phyloP scores from a whole-genome alignment of 208 protist genomes.

The Trypanosoma conorhini region DNA sequence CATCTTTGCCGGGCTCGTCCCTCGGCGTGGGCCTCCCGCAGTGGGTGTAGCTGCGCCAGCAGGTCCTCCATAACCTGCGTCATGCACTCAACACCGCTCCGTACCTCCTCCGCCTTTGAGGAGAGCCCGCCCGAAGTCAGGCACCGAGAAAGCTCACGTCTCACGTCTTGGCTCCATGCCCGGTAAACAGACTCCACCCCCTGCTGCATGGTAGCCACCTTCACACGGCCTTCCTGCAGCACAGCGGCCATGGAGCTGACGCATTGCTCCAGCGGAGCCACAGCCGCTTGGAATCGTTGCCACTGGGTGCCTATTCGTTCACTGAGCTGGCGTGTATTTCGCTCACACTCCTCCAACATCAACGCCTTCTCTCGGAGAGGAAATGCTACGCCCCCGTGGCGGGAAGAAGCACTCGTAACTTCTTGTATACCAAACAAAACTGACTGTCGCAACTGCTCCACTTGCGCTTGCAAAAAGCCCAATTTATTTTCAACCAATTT shows the following conservation, averaged over 20 bases:
- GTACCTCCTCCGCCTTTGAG: conserved; percentile 8
- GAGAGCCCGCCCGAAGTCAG: conserved; percentile 15
- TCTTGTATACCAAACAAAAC: conserved; percentile 20
- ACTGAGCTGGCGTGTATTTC: conserved; percentile 14
- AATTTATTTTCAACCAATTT: conserved; percentile 12
- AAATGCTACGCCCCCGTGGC: background rate
- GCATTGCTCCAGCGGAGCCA: conserved; percentile 29
- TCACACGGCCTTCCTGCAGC: conserved; percentile 28
- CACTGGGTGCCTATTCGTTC: conserved; percentile 19
- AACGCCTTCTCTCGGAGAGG: conserved; percentile 16
- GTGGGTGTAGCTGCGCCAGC: conserved; percentile 15
- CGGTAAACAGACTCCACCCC: conserved; percentile 27
- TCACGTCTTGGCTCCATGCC: conserved; percentile 36
- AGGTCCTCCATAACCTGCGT: conserved; percentile 22
- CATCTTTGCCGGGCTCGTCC: conserved; percentile 4
- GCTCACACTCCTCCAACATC: conserved; percentile 14
- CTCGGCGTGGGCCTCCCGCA: conserved; percentile 12
- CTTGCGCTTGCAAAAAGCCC: conserved; percentile 1
- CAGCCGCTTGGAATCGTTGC: conserved; percentile 23
- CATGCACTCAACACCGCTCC: conserved; percentile 16
- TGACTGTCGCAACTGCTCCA: conserved; percentile 30
- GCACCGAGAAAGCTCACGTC: conserved; percentile 24
- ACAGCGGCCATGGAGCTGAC: conserved; percentile 20
- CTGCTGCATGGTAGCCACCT: conserved; percentile 30
- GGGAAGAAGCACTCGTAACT: background rate